These are phyloP conservation scores for Malassezia caprae DNA, from an alignment of 1,284 basidiomycete species.

Conservation along the genomic window DNA sequence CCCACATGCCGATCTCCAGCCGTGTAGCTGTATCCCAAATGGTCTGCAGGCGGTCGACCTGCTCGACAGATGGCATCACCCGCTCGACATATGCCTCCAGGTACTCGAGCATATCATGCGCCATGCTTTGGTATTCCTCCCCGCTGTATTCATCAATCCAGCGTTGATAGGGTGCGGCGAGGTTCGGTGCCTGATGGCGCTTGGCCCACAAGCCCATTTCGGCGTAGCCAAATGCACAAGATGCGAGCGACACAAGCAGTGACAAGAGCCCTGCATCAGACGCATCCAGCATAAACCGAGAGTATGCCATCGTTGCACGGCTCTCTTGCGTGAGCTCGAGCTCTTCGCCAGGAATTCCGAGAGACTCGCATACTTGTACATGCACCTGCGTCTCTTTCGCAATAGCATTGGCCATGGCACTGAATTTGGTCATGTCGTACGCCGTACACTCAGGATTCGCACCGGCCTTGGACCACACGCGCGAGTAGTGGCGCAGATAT, in stretches of 20 bases:
- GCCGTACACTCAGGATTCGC: slow-evolving; percentile 51
- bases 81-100: slow-evolving; percentile 43
- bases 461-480: slow-evolving; percentile 58
- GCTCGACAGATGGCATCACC: slow-evolving; percentile 59
- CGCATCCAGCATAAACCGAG: slow-evolving; percentile 37
- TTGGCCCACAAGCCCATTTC: slow-evolving; percentile 65
- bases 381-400: slow-evolving; percentile 33
- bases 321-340: slow-evolving; percentile 31
- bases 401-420: slow-evolving; percentile 51
- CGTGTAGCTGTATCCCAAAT: slow-evolving; percentile 64
- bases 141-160: slow-evolving; percentile 81
- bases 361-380: slow-evolving; percentile 25
- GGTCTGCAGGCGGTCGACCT: slow-evolving; percentile 60
- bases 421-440: slow-evolving; percentile 58
- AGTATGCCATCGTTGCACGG: slow-evolving; percentile 38
- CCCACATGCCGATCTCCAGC: slow-evolving; percentile 82
- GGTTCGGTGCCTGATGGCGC: slow-evolving; percentile 24
- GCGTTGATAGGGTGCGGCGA: slow-evolving; percentile 24
- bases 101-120: slow-evolving; percentile 57
- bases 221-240: slow-evolving; percentile 86
- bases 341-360: slow-evolving; percentile 22
- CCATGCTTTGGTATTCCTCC: slow-evolving; percentile 61
- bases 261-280: slow-evolving; percentile 52
- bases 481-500: slow-evolving; percentile 52
- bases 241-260: slow-evolving; percentile 67